Conservation (phyloP, 2,329 filamentous ascomycete genomes). For the Epichloe glyceriae region DNA sequence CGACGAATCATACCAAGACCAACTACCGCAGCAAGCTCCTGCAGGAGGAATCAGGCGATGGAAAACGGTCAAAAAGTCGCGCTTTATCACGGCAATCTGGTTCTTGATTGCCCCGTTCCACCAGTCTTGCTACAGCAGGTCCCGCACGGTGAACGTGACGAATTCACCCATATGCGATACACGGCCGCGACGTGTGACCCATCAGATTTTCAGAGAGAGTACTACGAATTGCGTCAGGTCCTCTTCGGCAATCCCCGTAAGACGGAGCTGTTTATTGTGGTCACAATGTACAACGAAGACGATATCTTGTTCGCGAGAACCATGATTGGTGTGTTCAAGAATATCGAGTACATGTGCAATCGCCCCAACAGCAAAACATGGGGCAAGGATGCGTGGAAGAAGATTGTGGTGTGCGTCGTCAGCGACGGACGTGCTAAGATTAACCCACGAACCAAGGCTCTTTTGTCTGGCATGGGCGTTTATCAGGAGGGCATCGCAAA, state of each 20-base stretch:
- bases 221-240: slow-evolving; percentile 83
- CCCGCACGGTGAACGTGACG: slow-evolving; percentile 82
- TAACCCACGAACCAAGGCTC: slow-evolving; percentile 77
- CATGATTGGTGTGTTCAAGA: slow-evolving; percentile 96
- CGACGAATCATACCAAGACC: slow-evolving; percentile 27
- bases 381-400: slow-evolving; percentile 98
- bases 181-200: slow-evolving; percentile 92
- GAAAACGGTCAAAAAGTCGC: slow-evolving; percentile 99
- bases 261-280: slow-evolving; percentile 89
- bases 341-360: slow-evolving; percentile 96
- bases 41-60: slow-evolving; percentile 58
- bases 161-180: slow-evolving; percentile 86
- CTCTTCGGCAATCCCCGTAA: slow-evolving; percentile 86
- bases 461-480: slow-evolving; percentile 85
- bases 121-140: slow-evolving; percentile 78
- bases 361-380: slow-evolving; percentile 90
- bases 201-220: slow-evolving; percentile 70
- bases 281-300: slow-evolving; percentile 99
- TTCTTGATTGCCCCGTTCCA: slow-evolving; percentile 91
- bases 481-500: slow-evolving; percentile 98
- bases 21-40: slow-evolving; percentile 18
- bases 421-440: slow-evolving; percentile 96
- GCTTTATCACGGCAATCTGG: slow-evolving; percentile 89
- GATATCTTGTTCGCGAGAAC: slow-evolving; percentile 91
- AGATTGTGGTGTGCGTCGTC: slow-evolving; percentile 96